Base-by-base conservation (phyloP, 768 basidiomycete genomes). In the Terana coerulea region DNA sequence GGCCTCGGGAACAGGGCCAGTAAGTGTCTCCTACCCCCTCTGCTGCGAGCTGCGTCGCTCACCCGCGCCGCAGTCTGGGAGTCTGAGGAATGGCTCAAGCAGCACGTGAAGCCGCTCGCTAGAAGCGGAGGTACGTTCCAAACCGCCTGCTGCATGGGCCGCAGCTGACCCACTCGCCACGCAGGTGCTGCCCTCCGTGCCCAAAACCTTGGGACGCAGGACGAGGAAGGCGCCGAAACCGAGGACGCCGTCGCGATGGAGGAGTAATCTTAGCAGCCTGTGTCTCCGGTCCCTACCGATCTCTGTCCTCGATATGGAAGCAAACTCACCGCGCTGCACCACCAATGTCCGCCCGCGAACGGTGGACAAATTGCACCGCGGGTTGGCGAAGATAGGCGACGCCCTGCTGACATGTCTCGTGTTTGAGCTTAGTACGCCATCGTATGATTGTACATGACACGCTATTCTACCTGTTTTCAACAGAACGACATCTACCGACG, bases 71-170 rank as follows among this genome's bases (percentile, higher is more conserved):
- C 61, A 95, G 94, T 98, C 58, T 98, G 95, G 95, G 91, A 94
- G 64, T 87, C 89, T 0, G 95, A 98, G 68, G 93, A 97, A 55
- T 98, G 94, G 94, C 71, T 95, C 26, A 73, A 83, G 66, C 76
- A 86, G 61, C 75, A 95, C 66, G 84, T 87, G 2, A 90, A 92
- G 61, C 88, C 90, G 10, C 70, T 88, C 43, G 77, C 81, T 11
- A 77, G 85, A 59, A 84, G 84, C 59, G 88, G 87, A 70, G 89
- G 89, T 84, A 54, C 51, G 73, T 64, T 22, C 29, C 41, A 25
- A 45, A 44, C 4, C 12, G 48, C 21, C 28, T 33, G 10, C 31
- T 29, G 21, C 15, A 14, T 21, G 12, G 11, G 19, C 45, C 45
- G 19, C 45, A 46, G 45, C 45, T 46, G 19, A 46, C 45, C 17